Conservation (phyloP, 2,329 filamentous ascomycete genomes). For the Fusarium foetens region DNA sequence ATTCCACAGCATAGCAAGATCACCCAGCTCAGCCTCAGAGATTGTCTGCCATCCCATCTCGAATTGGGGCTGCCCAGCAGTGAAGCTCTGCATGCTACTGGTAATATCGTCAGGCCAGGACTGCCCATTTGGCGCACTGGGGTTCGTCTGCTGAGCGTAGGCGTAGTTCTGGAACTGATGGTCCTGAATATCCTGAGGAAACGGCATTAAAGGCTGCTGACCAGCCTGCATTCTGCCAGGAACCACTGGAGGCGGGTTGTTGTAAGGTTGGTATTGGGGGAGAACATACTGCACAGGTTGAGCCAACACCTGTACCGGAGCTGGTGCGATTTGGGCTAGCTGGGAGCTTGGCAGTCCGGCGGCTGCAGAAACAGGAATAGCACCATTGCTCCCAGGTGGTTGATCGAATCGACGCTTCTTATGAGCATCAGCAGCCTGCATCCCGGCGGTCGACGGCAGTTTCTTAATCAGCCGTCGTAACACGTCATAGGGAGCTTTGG, state of each 20-base stretch:
- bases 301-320: background rate
- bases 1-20: slow-evolving; percentile 27
- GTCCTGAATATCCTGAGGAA: background rate
- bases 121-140: no score
- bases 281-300: background rate
- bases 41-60: slow-evolving; percentile 17
- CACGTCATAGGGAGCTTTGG: slow-evolving; percentile 25
- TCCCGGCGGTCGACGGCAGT: slow-evolving; percentile 1
- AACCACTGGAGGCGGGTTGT: background rate
- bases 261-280: background rate
- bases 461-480: slow-evolving; percentile 26
- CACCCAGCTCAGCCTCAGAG: slow-evolving; percentile 16
- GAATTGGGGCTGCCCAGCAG: background rate
- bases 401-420: slow-evolving; percentile 17
- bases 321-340: background rate
- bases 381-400: background rate
- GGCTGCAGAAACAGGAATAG: background rate
- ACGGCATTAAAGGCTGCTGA: background rate
- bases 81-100: background rate
- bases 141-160: background rate
- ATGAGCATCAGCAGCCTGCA: background rate
- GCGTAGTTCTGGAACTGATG: background rate
- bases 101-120: background rate
- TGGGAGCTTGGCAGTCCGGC: background rate
- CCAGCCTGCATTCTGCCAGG: background rate